Evolutionary conservation across 331 rosid genomes (phyloP), one percentile per base, ranked within the genome.

Genomic region (Quercus phellos): DNA sequence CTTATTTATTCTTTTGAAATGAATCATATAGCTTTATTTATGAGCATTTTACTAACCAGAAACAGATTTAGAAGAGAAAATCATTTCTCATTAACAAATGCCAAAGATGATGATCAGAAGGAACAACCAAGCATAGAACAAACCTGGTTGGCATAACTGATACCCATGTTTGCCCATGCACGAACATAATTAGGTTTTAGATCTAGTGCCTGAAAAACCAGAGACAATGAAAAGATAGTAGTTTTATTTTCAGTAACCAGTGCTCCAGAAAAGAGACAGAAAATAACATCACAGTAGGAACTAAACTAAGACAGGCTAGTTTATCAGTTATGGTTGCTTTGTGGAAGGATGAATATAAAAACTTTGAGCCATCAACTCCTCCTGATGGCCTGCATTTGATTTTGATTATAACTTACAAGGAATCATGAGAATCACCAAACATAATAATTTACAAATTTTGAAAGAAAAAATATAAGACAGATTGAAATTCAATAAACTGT

Each of bases 111-210:
- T 24, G 14, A n/a, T 29, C 22, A 10, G 61, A 68, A 10, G n/a
- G 75, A 77, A 30, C 34, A 71, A 63, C 14, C 10, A 54, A 63
- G 78, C 9, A 21, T 10, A 60, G 60, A 67, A 79, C 74, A 53
- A 68, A 95, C 99, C 97, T 95, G 99, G 84, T 95, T 95, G 55
- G 99, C 99, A 68, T 91, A 95, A 70, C 99, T 93, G 87, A 95
- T 93, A 72, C 99, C 99, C 98, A 95, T 95, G 81, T 95, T 95
- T 73, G 99, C 98, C 99, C 99, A 95, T 63, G 99, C 99, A 70
- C 98, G 99, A 64, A 95, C 99, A 73, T 95, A 95, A 80, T 95
- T 95, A 69, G 99, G 99, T 85, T 95, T 95, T 87, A 95, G 88
- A 90, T 95, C 99, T 43, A 95, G 85, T 26, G 99, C 99, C 99